phyloP scores from a whole-genome alignment of 208 protist species.

The Entamoeba invadens region DNA sequence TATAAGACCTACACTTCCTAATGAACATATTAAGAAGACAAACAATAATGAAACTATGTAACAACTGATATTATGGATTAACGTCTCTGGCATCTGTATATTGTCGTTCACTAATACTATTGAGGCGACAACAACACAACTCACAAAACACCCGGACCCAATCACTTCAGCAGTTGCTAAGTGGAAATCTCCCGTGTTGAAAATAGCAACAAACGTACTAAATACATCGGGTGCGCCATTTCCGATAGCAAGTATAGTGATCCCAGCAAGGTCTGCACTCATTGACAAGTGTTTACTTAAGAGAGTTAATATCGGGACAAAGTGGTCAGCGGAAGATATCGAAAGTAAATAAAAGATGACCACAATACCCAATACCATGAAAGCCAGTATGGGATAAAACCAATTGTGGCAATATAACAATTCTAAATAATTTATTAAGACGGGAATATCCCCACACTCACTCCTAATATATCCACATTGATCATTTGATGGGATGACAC shows the following conservation, averaged over 20 bases:
- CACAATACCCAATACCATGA: neutral
- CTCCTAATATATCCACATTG: neutral
- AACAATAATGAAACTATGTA: neutral
- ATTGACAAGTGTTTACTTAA: neutral
- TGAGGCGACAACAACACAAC: neutral
- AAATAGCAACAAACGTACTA: neutral
- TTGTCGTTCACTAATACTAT: neutral
- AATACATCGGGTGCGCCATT: constrained; percentile 1
- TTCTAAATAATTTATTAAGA: neutral
- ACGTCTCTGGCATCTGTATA: neutral
- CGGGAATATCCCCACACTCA: neutral
- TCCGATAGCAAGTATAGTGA: neutral
- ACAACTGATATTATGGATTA: neutral
- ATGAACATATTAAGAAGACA: neutral
- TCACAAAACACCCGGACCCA: neutral
- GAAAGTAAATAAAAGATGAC: neutral
- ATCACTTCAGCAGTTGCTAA: neutral
- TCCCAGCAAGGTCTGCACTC: neutral
- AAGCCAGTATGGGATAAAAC: neutral
- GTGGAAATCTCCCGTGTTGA: neutral
- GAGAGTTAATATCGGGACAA: neutral
- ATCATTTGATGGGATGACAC: neutral
- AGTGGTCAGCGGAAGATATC: neutral
- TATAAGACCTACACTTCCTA: neutral
- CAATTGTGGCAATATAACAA: neutral